Conservation (phyloP, 441 rosid species). For the Manihot esculenta region DNA sequence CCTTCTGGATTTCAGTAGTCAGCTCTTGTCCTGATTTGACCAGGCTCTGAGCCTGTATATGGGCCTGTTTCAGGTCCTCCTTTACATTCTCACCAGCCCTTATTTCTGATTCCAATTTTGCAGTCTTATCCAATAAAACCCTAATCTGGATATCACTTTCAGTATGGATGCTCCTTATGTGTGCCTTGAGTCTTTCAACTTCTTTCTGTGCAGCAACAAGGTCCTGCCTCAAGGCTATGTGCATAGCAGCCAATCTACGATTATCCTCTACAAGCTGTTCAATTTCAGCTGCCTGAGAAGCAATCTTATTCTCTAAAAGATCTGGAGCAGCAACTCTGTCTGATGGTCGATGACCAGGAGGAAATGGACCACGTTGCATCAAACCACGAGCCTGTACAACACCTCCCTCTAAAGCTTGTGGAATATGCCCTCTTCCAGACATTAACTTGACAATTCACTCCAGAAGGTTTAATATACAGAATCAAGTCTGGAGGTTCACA, state of each 20-base stretch:
- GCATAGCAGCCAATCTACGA: conserved; percentile 52
- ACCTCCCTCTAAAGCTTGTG: conserved; percentile 31
- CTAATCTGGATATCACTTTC: conserved; percentile 78
- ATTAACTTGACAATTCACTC: conserved; percentile 27
- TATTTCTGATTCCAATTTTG: conserved; percentile 52
- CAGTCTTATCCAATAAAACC: conserved; percentile 58
- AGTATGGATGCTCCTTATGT: conserved; percentile 61
- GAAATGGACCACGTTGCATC: conserved; percentile 41
- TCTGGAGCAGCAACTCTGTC: conserved; percentile 41
- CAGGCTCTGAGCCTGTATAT: conserved; percentile 59
- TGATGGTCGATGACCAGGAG: conserved; percentile 23
- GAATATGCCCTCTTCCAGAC: conserved; percentile 43
- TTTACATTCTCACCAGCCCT: conserved; percentile 61
- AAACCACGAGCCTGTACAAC: conserved; percentile 37
- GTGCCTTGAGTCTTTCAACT: conserved; percentile 56
- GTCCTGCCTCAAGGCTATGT: conserved; percentile 57
- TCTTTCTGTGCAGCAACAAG: conserved; percentile 54
- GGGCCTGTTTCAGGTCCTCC: conserved; percentile 65
- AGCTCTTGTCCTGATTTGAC: conserved; percentile 60
- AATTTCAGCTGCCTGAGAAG: conserved; percentile 73
- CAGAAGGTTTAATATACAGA: conserved; percentile 9
- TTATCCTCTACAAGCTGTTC: conserved; percentile 62
- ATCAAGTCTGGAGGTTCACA: conserved; percentile 8
- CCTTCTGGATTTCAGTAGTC: conserved; percentile 46
- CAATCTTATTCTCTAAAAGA: conserved; percentile 60